These are phyloP conservation scores for Neurospora sp. DNA, from an alignment of 495 filamentous ascomycete genomes.

Conservation along the genomic window DNA sequence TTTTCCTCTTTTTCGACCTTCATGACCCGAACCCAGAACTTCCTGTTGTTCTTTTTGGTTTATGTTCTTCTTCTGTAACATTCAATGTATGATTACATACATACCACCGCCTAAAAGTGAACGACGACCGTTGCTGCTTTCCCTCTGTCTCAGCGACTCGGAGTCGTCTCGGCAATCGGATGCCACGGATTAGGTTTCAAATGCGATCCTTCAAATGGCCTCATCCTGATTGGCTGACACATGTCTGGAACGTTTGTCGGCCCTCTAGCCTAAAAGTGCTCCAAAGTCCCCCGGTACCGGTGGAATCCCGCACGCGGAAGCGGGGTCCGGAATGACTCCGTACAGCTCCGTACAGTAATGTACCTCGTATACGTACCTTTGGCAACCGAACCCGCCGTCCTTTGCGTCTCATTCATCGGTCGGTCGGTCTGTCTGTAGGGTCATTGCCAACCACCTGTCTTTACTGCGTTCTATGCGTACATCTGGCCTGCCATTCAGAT, in stretches of 20 bases:
- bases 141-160: not conserved
- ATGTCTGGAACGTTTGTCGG: not conserved
- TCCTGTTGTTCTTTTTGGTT: not conserved
- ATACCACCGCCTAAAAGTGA: not conserved
- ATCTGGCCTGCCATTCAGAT: not conserved
- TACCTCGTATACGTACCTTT: not conserved
- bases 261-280: not conserved
- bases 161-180: not conserved
- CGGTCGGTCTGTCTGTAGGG: not conserved
- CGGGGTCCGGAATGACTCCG: not conserved
- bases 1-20: not conserved
- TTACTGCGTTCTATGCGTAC: not conserved
- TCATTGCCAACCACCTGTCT: not conserved
- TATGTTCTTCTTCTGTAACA: not conserved
- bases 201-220: not conserved
- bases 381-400: not conserved
- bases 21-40: not conserved
- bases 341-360: not conserved
- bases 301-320: not conserved
- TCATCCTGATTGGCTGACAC: not conserved
- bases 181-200: not conserved
- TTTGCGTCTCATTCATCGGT: not conserved
- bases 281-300: not conserved
- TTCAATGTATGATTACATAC: not conserved
- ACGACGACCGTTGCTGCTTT: not conserved